These are phyloP conservation scores for Coemansia sp. DNA, from an alignment of 371 early-diverging fungal species.

Conservation along the genomic window DNA sequence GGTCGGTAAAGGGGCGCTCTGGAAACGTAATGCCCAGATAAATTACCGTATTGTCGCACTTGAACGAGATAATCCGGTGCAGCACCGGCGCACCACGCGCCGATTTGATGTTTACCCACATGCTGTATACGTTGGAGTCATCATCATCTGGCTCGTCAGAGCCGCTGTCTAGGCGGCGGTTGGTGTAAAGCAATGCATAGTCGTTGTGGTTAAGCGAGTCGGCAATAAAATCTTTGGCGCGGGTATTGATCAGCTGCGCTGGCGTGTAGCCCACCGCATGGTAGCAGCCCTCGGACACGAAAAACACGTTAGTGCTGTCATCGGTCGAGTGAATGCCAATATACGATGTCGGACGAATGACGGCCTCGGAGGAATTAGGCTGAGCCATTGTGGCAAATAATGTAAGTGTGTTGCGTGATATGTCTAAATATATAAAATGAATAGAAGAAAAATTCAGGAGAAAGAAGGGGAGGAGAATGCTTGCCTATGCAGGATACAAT, in stretches of 20 bases:
- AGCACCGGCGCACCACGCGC: constrained; percentile 22
- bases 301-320: constrained; percentile 24
- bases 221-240: constrained; percentile 34
- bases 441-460: no score
- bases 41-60: constrained; percentile 32
- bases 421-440: background rate
- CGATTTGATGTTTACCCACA: constrained; percentile 38
- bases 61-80: constrained; percentile 33
- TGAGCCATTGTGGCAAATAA: background rate
- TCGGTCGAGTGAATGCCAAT: constrained; percentile 35
- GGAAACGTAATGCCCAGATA: constrained; percentile 28
- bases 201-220: constrained; percentile 17
- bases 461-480: no score
- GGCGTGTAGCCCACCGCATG: constrained; percentile 33
- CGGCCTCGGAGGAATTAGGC: background rate
- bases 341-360: constrained; percentile 6
- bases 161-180: constrained; percentile 6
- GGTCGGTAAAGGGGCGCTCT: constrained; percentile 21
- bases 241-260: constrained; percentile 10
- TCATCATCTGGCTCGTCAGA: background rate
- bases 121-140: constrained; percentile 35
- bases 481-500: no score
- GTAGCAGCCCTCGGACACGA: constrained; percentile 30
- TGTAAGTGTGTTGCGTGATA: background rate
- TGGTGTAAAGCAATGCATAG: constrained; percentile 19